These are phyloP conservation scores for Pleurozium schreberi DNA, from an alignment of 225 moss, liverwort and hornwort species.

Conservation along the genomic window DNA sequence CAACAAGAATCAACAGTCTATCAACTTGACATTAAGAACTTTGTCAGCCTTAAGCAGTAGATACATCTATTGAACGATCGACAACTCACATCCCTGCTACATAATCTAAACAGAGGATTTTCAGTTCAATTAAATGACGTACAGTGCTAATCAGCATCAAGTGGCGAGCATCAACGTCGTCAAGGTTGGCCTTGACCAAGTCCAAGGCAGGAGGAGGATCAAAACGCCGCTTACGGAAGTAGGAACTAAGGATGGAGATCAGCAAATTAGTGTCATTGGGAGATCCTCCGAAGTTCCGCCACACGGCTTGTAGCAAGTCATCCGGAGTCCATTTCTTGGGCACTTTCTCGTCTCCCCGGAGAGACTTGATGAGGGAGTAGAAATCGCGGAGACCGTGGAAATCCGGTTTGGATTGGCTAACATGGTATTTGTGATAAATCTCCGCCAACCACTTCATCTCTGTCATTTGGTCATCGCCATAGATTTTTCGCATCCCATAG, in stretches of 20 bases:
- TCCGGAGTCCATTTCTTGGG: slow-evolving; percentile 17
- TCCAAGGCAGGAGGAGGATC: slow-evolving; percentile 22
- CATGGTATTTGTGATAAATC: slow-evolving; percentile 32
- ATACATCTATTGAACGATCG: neutral
- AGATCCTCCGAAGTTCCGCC: slow-evolving; percentile 53
- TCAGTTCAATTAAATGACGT: neutral
- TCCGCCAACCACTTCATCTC: slow-evolving; percentile 26
- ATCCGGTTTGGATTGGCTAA: slow-evolving; percentile 24
- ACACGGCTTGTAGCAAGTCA: slow-evolving; percentile 20
- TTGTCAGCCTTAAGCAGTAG: neutral
- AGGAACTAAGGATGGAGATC: neutral
- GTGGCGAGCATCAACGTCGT: slow-evolving; percentile 47
- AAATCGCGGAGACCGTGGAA: slow-evolving; percentile 53
- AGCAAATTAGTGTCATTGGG: slow-evolving; percentile 12
- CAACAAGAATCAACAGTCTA: neutral
- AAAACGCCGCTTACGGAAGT: slow-evolving; percentile 1
- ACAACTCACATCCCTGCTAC: neutral
- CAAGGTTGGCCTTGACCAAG: slow-evolving; percentile 33
- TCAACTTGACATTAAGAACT: neutral
- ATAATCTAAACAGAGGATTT: neutral
- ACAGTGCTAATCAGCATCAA: slow-evolving; percentile 50
- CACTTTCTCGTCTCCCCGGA: slow-evolving; percentile 14
- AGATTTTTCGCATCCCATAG: slow-evolving; percentile 30
- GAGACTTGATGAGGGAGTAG: slow-evolving; percentile 44
- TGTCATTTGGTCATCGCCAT: slow-evolving; percentile 8